Evolutionary conservation across 2,329 filamentous ascomycete species (phyloP).

Genomic region (Paraconiothyrium sp.): DNA sequence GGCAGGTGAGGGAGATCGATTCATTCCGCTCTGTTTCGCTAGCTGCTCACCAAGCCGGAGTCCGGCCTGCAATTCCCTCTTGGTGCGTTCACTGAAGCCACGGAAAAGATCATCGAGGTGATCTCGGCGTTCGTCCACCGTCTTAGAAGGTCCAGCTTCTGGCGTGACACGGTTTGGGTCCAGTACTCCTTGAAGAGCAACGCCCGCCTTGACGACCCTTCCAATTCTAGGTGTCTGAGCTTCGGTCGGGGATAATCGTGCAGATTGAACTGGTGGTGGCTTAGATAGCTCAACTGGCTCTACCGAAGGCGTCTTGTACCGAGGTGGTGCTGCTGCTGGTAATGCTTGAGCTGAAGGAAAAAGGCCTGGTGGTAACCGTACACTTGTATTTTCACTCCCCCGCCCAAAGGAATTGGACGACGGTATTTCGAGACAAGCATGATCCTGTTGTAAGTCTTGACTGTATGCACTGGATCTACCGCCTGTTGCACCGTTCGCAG

Average conservation of each 20-base stretch:
- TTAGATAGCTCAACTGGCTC: conserved; percentile 38
- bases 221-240: conserved; percentile 44
- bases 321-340: conserved; percentile 23
- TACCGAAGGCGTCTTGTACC: conserved; percentile 41
- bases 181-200: conserved; percentile 49
- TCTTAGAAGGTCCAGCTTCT: conserved; percentile 27
- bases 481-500: conserved; percentile 25
- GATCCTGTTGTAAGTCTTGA: conserved; percentile 24
- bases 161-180: conserved; percentile 43
- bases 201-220: conserved; percentile 49
- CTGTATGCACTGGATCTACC: conserved; percentile 17
- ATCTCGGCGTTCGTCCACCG: conserved; percentile 31
- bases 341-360: conserved; percentile 18
- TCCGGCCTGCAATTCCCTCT: conserved; percentile 49
- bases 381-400: conserved; percentile 14
- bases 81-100: conserved; percentile 51
- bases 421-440: conserved; percentile 24
- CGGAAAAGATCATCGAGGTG: conserved; percentile 49
- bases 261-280: conserved; percentile 41
- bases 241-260: conserved; percentile 28
- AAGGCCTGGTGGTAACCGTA: conserved; percentile 22
- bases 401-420: conserved; percentile 1
- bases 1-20: conserved; percentile 26
- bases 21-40: conserved; percentile 33
- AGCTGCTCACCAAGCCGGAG: conserved; percentile 52